Percentiles rank a stretch among this genome's conserved stretches.
phyloP scores from a whole-genome alignment of 2,329 filamentous ascomycete species.

The Trichoderma oligosporum region DNA sequence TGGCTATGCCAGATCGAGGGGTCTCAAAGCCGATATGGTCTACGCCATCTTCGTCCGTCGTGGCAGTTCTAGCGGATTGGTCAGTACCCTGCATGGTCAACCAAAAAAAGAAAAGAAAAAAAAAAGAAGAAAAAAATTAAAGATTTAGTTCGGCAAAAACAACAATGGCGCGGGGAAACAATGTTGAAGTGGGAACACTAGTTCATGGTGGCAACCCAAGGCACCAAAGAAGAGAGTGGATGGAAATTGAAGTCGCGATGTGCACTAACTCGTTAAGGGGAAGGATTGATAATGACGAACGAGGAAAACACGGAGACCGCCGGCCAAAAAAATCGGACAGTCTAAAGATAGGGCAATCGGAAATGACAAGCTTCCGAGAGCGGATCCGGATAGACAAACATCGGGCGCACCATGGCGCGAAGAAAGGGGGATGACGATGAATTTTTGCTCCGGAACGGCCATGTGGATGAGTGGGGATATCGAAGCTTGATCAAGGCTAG shows the following conservation, averaged over 20 bases:
- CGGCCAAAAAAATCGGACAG: conserved; percentile 17
- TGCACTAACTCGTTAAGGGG: conserved; percentile 17
- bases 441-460: conserved; percentile 27
- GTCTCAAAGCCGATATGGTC: conserved; percentile 81
- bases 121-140: conserved; percentile 28
- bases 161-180: conserved; percentile 20
- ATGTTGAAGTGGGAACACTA: conserved; percentile 37
- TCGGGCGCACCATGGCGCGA: conserved; percentile 17
- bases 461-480: conserved; percentile 30
- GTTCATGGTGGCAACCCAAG: conserved; percentile 41
- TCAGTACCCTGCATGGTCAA: conserved; percentile 49
- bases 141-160: conserved; percentile 23
- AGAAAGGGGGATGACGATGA: conserved; percentile 30
- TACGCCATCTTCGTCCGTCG: conserved; percentile 64
- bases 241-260: conserved; percentile 16
- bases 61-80: conserved; percentile 51
- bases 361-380: conserved; percentile 29
- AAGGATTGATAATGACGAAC: conserved; percentile 21
- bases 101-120: conserved; percentile 23
- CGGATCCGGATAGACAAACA: conserved; percentile 24
- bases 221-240: conserved; percentile 26
- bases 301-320: conserved; percentile 32
- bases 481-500: conserved; percentile 15
- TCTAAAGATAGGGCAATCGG: conserved; percentile 24
- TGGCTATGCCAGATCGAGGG: conserved; percentile 86